phyloP scores from a whole-genome alignment of 352 stramenopile genomes.

The Phytopythium helicoides region DNA sequence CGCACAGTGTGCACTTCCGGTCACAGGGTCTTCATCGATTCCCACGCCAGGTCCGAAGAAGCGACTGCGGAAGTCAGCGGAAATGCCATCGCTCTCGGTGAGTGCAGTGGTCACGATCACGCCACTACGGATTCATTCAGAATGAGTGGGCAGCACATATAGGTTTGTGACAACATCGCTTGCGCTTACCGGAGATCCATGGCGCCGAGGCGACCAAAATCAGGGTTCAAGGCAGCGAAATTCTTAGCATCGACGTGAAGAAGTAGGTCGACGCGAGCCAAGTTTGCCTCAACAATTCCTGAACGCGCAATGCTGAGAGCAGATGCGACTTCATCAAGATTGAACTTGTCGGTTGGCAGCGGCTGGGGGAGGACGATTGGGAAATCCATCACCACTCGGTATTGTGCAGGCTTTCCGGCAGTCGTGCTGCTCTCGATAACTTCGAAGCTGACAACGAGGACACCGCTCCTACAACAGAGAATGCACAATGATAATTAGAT shows the following conservation, averaged over 20 bases:
- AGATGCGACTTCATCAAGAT: conserved; percentile 11
- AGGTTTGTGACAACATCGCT: no score
- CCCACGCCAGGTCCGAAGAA: conserved; percentile 88
- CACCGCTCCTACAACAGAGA: conserved; percentile 30
- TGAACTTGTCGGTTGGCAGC: conserved; percentile 1
- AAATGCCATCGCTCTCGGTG: conserved; percentile 9
- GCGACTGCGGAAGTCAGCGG: conserved; percentile 37
- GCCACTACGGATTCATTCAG: conserved; percentile 15
- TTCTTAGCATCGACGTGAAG: conserved; percentile 17
- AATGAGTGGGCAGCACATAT: background rate
- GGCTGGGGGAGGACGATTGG: conserved; percentile 20
- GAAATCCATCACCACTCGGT: conserved; percentile 65
- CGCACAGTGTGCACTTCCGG: conserved; percentile 83
- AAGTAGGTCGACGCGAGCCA: conserved; percentile 20
- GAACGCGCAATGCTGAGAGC: conserved; percentile 12
- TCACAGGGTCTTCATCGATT: conserved; percentile 90
- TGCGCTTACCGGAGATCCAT: no score
- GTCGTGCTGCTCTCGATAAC: conserved; percentile 9
- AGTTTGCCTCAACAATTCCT: conserved; percentile 19
- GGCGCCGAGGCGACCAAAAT: conserved; percentile 17
- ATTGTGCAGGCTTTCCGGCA: conserved; percentile 9
- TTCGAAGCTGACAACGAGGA: conserved; percentile 39
- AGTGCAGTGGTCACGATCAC: conserved; percentile 30
- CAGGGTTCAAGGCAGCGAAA: conserved; percentile 16
- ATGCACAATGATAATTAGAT: background rate